Evolutionary conservation across 2,329 filamentous ascomycete species (phyloP), one percentile per base, ranked within the genome.

Genomic region (Fonsecaea nubica): DNA sequence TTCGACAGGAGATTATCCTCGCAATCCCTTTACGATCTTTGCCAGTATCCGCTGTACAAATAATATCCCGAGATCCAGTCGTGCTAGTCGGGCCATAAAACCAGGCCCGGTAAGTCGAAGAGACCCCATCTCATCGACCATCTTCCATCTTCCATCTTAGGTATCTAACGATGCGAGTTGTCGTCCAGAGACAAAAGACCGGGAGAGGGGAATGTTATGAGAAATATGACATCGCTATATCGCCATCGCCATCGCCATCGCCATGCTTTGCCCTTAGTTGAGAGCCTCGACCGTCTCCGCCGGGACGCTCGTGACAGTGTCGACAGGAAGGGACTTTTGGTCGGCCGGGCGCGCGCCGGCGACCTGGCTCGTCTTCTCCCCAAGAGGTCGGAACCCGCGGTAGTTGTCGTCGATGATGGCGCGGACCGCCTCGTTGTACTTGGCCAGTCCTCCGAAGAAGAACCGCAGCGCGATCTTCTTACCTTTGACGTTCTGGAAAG

Each of bases 401-500:
- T 58, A 66, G 3, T 38, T 54, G 18, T 53, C 64, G 8, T 63
- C 59, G 35, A 66, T 58, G 15, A 62, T 64, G 25, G 52, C 45
- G 25, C 60, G 58, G 7, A 57, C 50, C 6, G 61, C 56, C 48
- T 56, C 21, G 13, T 52, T 13, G 25, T 55, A 62, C 18, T 62
- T 62, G 33, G 59, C 59, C 62, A 71, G 40, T 12, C 69, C 68
- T 3, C 68, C 68, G 53, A 71, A 71, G 57, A 60, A 71, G 54
- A 69, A 71, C 58, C 63, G 32, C n/a, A 61, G 36, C 15, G 58
- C 57, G 21, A 64, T 36, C 63, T 64, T 68, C 77, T 88, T 88
- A 0, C 81, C 84, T 0, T 85, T 84, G 0, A 87, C 78, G 50
- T 80, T 86, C 58, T 61, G 45, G 1, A 8, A 25, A 15, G 1